A percentile compares a stretch with the other conserved stretches of the same genome.
phyloP scores from a whole-genome alignment of 1,284 basidiomycete species.

The Coniferiporia sulphurascens region DNA sequence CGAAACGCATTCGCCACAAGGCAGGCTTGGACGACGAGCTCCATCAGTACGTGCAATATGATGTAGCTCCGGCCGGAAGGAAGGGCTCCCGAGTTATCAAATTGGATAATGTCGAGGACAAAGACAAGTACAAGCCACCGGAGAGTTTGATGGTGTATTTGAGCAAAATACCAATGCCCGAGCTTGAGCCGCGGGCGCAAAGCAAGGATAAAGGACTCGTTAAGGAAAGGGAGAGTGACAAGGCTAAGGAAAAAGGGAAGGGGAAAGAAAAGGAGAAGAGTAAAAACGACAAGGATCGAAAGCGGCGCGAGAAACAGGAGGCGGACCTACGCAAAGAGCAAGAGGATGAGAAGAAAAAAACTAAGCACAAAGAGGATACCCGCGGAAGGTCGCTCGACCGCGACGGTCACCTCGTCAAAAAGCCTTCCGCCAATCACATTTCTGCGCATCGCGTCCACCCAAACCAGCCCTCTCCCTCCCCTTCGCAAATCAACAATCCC shows the following conservation, averaged over 20 bases:
- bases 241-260: constrained; percentile 4
- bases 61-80: constrained; percentile 35
- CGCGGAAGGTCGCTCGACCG: constrained; percentile 14
- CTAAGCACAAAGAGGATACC: neutral
- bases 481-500: constrained; percentile 42
- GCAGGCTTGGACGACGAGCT: constrained; percentile 65
- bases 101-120: constrained; percentile 45
- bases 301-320: neutral
- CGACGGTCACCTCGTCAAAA: constrained; percentile 18
- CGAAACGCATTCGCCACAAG: constrained; percentile 69
- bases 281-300: neutral
- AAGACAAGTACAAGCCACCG: constrained; percentile 57
- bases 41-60: constrained; percentile 75
- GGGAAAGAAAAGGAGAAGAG: neutral
- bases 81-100: constrained; percentile 67
- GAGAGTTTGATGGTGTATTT: constrained; percentile 63
- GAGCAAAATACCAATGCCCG: constrained; percentile 80
- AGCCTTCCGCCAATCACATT: neutral
- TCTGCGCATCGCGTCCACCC: constrained; percentile 30
- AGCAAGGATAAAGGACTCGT: constrained; percentile 1
- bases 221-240: constrained; percentile 15
- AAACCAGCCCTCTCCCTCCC: constrained; percentile 39
- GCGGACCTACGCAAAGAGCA: neutral
- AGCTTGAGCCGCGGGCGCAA: constrained; percentile 51
- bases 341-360: neutral